These are phyloP conservation scores for Wickerhamomyces alni DNA, from an alignment of 805 yeast species.

Conservation along the genomic window DNA sequence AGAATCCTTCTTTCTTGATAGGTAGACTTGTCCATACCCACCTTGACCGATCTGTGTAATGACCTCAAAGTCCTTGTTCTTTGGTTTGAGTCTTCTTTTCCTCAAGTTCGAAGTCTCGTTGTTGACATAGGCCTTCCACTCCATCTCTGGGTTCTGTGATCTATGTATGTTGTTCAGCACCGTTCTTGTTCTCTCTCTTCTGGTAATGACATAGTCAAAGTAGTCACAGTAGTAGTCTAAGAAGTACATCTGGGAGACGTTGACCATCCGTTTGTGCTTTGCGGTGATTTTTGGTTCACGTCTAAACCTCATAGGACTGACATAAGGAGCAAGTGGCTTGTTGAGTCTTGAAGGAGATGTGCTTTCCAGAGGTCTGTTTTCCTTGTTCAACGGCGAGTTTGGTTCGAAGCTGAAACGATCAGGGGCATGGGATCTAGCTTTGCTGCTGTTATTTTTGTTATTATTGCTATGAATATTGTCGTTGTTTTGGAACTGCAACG, in stretches of 20 bases:
- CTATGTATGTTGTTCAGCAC: conserved; percentile 51
- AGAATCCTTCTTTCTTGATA: conserved; percentile 91
- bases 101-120: conserved; percentile 82
- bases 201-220: conserved; percentile 83
- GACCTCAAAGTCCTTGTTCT: conserved; percentile 91
- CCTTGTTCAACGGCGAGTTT: conserved; percentile 36
- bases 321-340: conserved; percentile 3
- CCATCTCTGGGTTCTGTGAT: conserved; percentile 31
- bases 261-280: conserved; percentile 78
- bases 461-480: neutral
- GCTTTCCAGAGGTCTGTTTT: conserved; percentile 28
- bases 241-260: conserved; percentile 90
- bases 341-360: conserved; percentile 23
- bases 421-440: neutral
- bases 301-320: conserved; percentile 11
- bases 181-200: conserved; percentile 75
- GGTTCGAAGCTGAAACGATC: conserved; percentile 24
- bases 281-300: conserved; percentile 11
- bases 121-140: conserved; percentile 76
- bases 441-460: neutral
- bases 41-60: conserved; percentile 99
- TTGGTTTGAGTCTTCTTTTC: conserved; percentile 85
- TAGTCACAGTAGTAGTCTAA: conserved; percentile 94
- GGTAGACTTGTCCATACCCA: conserved; percentile 97
- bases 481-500: conserved; percentile 18